Evolutionary conservation across 495 filamentous ascomycete genomes (phyloP).

Genomic region (Glarea lozoyensis): DNA sequence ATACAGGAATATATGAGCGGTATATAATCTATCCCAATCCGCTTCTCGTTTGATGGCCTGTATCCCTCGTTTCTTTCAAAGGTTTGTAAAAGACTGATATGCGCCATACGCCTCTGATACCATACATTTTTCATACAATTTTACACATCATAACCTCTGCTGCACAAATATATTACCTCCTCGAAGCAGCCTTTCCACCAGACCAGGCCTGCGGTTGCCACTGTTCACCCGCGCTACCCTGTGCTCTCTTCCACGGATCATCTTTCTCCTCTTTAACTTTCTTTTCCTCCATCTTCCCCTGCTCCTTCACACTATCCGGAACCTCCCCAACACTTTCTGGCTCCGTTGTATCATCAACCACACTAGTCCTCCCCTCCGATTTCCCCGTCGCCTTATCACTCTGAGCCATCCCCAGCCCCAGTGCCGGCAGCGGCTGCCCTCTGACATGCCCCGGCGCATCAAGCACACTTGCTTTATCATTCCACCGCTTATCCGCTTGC

Average conservation of each 20-base stretch:
- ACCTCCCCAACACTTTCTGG: not conserved
- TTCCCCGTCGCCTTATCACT: not conserved
- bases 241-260: conserved; percentile 55
- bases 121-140: too few relatives aligned
- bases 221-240: conserved; percentile 50
- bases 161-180: too few relatives aligned
- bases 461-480: conserved; percentile 54
- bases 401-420: not conserved
- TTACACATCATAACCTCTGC: too few relatives aligned
- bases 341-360: conserved; percentile 14
- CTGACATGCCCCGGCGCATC: conserved; percentile 39
- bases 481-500: conserved; percentile 80
- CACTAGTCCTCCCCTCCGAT: not conserved
- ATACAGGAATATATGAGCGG: too few relatives aligned
- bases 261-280: conserved; percentile 23
- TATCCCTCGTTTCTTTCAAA: too few relatives aligned
- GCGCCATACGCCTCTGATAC: too few relatives aligned
- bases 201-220: conserved; percentile 80
- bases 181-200: too few relatives aligned
- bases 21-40: too few relatives aligned
- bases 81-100: too few relatives aligned
- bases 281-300: conserved; percentile 13
- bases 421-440: conserved; percentile 28
- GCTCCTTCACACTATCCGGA: conserved; percentile 17
- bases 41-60: too few relatives aligned